phyloP scores from a whole-genome alignment of 352 stramenopile species.

The Phytophthora aleatoria region DNA sequence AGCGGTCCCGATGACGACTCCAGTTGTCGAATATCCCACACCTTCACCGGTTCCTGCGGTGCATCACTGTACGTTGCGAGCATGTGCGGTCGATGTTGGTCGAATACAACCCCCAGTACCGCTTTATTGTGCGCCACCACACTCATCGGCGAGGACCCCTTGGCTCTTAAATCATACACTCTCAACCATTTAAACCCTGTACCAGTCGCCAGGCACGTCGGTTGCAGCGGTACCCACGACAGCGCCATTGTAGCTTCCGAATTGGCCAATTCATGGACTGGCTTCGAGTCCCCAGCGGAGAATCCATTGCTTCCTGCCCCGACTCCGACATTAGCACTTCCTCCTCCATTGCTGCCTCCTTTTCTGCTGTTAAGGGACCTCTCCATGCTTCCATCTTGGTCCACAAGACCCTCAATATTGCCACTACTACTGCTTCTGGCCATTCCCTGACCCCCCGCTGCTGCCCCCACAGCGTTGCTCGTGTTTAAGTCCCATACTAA shows the following conservation, averaged over 20 bases:
- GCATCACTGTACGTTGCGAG: conserved; percentile 86
- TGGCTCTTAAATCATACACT: conserved; percentile 79
- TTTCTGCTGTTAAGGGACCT: conserved; percentile 28
- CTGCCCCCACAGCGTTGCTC: conserved; percentile 17
- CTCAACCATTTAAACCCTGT: conserved; percentile 90
- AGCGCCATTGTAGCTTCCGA: conserved; percentile 84
- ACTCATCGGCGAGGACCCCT: conserved; percentile 67
- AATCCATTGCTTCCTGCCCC: conserved; percentile 34
- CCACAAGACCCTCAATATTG: conserved; percentile 36
- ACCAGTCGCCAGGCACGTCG: conserved; percentile 77
- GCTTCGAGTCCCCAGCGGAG: conserved; percentile 49
- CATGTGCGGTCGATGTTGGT: conserved; percentile 79
- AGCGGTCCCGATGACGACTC: conserved; percentile 65
- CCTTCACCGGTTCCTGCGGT: conserved; percentile 81
- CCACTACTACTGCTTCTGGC: conserved; percentile 26
- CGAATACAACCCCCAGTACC: conserved; percentile 82
- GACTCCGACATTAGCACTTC: conserved; percentile 26
- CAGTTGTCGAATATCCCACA: conserved; percentile 89
- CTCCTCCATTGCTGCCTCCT: conserved; percentile 20
- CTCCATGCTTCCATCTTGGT: conserved; percentile 35
- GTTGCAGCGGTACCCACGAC: conserved; percentile 84
- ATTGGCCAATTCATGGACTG: conserved; percentile 81
- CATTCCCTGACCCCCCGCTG: conserved; percentile 9
- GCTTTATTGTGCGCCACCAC: conserved; percentile 87
- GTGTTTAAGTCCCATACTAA: conserved; percentile 86